Evolutionary conservation across 441 rosid genomes (phyloP).

Genomic region (Brassica hybrid): DNA sequence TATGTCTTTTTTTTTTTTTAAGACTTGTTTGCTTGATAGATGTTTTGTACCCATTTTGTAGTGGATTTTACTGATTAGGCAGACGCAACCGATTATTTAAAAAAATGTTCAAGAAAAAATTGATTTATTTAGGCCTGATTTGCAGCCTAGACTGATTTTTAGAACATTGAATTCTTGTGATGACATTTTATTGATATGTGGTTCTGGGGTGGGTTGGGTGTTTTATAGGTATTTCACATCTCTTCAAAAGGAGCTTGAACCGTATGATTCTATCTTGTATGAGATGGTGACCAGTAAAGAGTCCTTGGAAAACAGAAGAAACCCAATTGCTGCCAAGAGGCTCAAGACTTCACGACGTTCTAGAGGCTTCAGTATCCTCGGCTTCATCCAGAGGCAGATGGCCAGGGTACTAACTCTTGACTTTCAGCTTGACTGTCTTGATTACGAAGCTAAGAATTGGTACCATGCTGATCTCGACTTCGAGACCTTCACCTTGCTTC

Average conservation of each 20-base stretch:
- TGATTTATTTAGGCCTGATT: too few relatives aligned
- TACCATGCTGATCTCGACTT: slow-evolving; percentile 94
- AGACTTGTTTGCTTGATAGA: too few relatives aligned
- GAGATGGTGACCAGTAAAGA: slow-evolving; percentile 97
- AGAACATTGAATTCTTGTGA: neutral
- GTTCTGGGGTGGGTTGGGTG: neutral
- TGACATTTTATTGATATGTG: slow-evolving; percentile 4
- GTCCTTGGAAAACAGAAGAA: slow-evolving; percentile 67
- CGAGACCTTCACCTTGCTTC: slow-evolving; percentile 88
- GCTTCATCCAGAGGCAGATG: slow-evolving; percentile 89
- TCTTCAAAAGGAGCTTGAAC: slow-evolving; percentile 82
- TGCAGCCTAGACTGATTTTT: too few relatives aligned
- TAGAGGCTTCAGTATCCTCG: slow-evolving; percentile 75
- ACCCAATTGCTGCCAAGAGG: slow-evolving; percentile 53
- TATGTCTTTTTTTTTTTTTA: too few relatives aligned
- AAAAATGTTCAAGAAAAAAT: too few relatives aligned
- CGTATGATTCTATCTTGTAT: slow-evolving; percentile 82
- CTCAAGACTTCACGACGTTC: slow-evolving; percentile 64
- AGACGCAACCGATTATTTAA: too few relatives aligned
- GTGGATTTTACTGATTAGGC: too few relatives aligned
- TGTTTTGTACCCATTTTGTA: too few relatives aligned
- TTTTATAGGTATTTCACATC: slow-evolving; percentile 69
- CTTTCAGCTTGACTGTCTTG: slow-evolving; percentile 89
- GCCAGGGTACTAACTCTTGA: slow-evolving; percentile 73
- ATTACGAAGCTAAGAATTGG: slow-evolving; percentile 83